Evolutionary conservation across 257 asterid species (phyloP).

Genomic region (Nicotiana obtusifolia): DNA sequence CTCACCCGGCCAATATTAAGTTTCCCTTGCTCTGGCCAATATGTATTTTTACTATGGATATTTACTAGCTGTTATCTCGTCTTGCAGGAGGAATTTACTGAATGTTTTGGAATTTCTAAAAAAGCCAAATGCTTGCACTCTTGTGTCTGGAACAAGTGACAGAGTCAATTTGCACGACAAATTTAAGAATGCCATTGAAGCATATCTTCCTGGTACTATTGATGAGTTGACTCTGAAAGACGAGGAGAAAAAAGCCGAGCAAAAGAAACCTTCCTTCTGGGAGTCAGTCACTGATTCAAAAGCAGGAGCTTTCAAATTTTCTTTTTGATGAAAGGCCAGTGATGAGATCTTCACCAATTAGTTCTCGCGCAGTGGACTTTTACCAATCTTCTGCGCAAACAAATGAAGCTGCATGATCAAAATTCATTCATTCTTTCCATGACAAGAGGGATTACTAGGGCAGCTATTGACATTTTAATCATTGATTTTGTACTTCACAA

Average conservation of each 20-base stretch:
- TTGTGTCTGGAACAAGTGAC: conserved; percentile 91
- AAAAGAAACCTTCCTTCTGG: conserved; percentile 77
- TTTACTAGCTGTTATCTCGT: background rate
- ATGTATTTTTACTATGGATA: background rate
- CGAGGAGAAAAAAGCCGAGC: conserved; percentile 48
- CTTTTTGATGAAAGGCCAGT: conserved; percentile 31
- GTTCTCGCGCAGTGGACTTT: background rate
- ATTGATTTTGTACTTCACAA: background rate
- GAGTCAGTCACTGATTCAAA: conserved; percentile 73
- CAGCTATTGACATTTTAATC: background rate
- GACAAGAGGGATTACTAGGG: background rate
- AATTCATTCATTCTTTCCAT: background rate
- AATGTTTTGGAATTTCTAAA: conserved; percentile 77
- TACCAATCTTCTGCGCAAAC: background rate
- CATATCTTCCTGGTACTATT: conserved; percentile 61
- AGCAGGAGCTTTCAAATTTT: conserved; percentile 85
- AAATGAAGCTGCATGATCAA: background rate
- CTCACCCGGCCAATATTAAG: background rate
- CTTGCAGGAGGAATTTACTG: conserved; percentile 80
- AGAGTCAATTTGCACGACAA: conserved; percentile 71
- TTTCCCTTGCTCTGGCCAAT: background rate
- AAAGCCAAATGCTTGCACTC: conserved; percentile 80
- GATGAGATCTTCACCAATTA: background rate
- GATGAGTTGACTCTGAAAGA: conserved; percentile 44
- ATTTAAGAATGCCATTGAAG: conserved; percentile 61